Percentiles rank a stretch among this genome's conserved stretches.
These are phyloP conservation scores for Chaetomium olivaceum DNA, from an alignment of 2,329 filamentous ascomycete genomes.

Conservation along the genomic window DNA sequence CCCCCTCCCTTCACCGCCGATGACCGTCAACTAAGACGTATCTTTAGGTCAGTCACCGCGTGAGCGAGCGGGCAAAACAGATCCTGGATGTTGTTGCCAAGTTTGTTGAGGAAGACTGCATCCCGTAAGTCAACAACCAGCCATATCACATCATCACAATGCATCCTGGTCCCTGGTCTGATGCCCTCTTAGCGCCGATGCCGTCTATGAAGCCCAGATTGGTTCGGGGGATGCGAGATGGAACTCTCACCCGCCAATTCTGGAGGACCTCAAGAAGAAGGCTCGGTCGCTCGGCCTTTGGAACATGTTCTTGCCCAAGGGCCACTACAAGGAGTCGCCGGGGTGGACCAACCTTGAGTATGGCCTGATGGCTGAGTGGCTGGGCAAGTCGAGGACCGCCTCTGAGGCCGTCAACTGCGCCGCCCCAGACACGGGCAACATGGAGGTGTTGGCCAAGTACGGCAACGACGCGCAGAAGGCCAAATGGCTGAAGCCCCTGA, in stretches of 20 bases:
- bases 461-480: conserved; percentile 83
- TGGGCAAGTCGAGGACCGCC: conserved; percentile 81
- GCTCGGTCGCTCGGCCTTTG: conserved; percentile 83
- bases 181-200: conserved; percentile 63
- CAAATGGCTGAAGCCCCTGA: conserved; percentile 76
- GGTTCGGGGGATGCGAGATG: conserved; percentile 76
- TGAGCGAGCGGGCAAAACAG: conserved; percentile 82
- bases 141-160: conserved; percentile 6
- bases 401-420: conserved; percentile 89
- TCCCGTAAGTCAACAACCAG: conserved; percentile 56
- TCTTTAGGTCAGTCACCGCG: conserved; percentile 48
- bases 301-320: conserved; percentile 98
- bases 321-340: conserved; percentile 91
- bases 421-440: conserved; percentile 90
- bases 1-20: background rate
- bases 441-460: conserved; percentile 93
- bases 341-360: conserved; percentile 97
- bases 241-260: conserved; percentile 73
- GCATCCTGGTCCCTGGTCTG: conserved; percentile 12
- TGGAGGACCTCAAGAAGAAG: conserved; percentile 87
- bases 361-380: conserved; percentile 93
- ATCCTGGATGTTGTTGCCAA: conserved; percentile 86
- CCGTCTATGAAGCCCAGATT: conserved; percentile 76
- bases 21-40: conserved; percentile 10
- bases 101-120: conserved; percentile 96